These are phyloP conservation scores for Lanmaoa rubissima DNA, from an alignment of 768 basidiomycete species.

Conservation along the genomic window DNA sequence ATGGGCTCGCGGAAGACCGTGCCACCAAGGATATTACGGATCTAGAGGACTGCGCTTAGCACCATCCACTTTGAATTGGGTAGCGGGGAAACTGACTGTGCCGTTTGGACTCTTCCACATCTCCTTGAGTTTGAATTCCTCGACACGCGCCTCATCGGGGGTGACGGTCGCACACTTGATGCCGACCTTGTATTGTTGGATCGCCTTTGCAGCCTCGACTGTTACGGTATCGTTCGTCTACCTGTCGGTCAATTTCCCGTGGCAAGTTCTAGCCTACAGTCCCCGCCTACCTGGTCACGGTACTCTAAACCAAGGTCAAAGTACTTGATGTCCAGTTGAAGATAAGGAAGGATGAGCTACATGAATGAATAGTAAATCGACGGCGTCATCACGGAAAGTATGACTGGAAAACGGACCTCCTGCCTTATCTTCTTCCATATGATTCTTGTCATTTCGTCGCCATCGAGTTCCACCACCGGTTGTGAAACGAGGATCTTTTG, in stretches of 20 bases:
- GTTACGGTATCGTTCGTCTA: conserved; percentile 95
- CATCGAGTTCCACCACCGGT: conserved; percentile 93
- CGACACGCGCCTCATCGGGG: conserved; percentile 92
- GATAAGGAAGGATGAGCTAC: conserved; percentile 92
- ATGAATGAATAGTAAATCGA: background rate
- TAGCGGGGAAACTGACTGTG: conserved; percentile 53
- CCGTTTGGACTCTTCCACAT: conserved; percentile 99
- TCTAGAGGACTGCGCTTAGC: conserved; percentile 42
- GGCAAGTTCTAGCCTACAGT: background rate
- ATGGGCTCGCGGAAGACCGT: conserved; percentile 99
- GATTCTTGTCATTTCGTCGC: conserved; percentile 99
- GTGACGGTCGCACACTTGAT: conserved; percentile 99
- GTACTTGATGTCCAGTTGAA: conserved; percentile 97
- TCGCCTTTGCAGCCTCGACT: conserved; percentile 90
- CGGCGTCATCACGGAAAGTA: background rate
- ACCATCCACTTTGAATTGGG: background rate
- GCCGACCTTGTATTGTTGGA: conserved; percentile 91
- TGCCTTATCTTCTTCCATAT: conserved; percentile 98
- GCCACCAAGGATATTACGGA: conserved; percentile 96
- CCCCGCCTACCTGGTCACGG: conserved; percentile 69
- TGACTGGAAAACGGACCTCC: conserved; percentile 55
- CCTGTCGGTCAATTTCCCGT: background rate
- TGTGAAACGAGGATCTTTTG: conserved; percentile 78
- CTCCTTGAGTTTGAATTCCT: conserved; percentile 97
- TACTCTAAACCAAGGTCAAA: conserved; percentile 95